Evolutionary conservation across 805 yeast species (phyloP), one percentile per base, ranked within the genome.

Genomic region (Starmera caribaea): DNA sequence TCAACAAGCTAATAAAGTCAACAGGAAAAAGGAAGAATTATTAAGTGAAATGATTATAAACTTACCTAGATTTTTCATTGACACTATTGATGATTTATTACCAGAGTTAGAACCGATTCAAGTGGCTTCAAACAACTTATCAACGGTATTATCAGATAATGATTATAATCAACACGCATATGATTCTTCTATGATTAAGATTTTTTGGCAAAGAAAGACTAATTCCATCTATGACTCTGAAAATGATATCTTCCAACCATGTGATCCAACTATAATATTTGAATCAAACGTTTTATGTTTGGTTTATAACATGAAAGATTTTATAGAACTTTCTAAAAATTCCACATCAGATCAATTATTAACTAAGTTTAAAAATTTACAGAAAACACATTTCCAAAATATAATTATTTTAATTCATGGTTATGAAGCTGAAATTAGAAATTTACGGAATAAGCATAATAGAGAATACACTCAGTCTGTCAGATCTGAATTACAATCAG

Each of bases 201-300:
- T 80, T 2, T 55, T 59, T 36, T 80, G 83, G 73, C 62, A 67
- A 37, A 58, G 89, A 33, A 59, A 59, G 14, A 64, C 70, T 5
- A 62, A 57, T 16, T 71, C 82, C 0, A 52, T 51, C 1, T 81
- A 78, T 54, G 72, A 75, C 48, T 45, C 59, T 9, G 51, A 51
- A 2, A 61, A 63, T 24, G 83, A 77, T 42, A 49, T 70, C 0
- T 81, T 77, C 46, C 65, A 73, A 9, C 89, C 89, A 0, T 62
- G 72, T 36, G 60, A 56, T 0, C 56, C 65, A 2, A 59, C 53
- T 27, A 50, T 66, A 3, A 43, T 64, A 1, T 60, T 63, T 6
- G 88, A 81, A 49, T 58, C 57, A 10, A 61, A 38, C 21, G 10
- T 62, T 2, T 43, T 63, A 3, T 63, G 73, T 1, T 42, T 80